Evolutionary conservation across 805 yeast species (phyloP).

Genomic region (Cyberlindnera misumaiensis): DNA sequence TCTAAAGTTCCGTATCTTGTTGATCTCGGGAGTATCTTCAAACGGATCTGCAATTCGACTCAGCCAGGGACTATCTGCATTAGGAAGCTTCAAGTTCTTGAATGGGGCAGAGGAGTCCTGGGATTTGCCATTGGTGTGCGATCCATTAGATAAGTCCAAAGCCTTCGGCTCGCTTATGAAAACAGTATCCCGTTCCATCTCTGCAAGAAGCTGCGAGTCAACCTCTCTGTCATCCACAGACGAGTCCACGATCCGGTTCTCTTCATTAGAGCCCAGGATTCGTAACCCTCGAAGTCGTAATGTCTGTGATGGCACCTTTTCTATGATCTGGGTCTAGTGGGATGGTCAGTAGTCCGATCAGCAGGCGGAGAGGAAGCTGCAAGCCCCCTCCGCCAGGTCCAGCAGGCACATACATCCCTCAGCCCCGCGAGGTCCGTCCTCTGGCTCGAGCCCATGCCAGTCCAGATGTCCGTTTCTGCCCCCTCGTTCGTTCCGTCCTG

Average conservation of each 20-base stretch:
- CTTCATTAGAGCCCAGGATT: constrained; percentile 15
- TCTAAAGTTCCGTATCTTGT: constrained; percentile 6
- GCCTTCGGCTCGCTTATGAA: not conserved
- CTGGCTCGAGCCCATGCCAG: too few relatives aligned
- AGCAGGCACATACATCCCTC: too few relatives aligned
- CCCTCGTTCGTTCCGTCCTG: too few relatives aligned
- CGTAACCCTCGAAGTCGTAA: constrained; percentile 6
- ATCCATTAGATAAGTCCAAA: not conserved
- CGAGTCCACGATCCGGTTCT: constrained; percentile 20
- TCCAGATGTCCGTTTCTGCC: too few relatives aligned
- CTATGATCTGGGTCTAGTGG: constrained; percentile 17
- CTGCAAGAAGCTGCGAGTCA: constrained; percentile 16
- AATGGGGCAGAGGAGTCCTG: constrained; percentile 17
- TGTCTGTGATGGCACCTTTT: not conserved
- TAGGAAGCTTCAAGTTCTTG: constrained; percentile 7
- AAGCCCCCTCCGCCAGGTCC: too few relatives aligned
- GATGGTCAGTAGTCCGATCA: constrained; percentile 9
- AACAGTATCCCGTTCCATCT: constrained; percentile 5
- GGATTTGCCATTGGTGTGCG: not conserved
- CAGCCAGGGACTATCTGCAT: constrained; percentile 22
- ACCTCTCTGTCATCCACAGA: constrained; percentile 18
- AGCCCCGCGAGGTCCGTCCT: too few relatives aligned
- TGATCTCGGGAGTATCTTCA: constrained; percentile 20
- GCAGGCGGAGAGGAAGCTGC: too few relatives aligned
- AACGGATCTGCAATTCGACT: constrained; percentile 32